Percentiles rank a stretch among this genome's conserved stretches.
These are phyloP conservation scores for Phytophthora sp. DNA, from an alignment of 352 stramenopile species.

Conservation along the genomic window DNA sequence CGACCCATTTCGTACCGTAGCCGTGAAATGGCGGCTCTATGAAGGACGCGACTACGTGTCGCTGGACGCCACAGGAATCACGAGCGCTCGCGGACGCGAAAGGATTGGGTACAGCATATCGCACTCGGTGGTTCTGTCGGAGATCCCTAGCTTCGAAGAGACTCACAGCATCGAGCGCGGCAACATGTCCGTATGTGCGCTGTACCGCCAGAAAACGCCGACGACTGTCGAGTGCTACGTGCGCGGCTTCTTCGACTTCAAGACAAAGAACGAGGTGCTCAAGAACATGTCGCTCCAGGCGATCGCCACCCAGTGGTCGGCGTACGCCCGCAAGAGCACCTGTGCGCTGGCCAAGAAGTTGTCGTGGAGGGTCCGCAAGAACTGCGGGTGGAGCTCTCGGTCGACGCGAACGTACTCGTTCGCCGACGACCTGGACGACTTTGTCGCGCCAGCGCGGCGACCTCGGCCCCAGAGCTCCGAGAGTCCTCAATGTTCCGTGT, in stretches of 20 bases:
- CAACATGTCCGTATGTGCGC: conserved; percentile 49
- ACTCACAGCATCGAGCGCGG: conserved; percentile 43
- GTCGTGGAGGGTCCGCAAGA: conserved; percentile 37
- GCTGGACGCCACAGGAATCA: conserved; percentile 44
- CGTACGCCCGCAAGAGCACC: conserved; percentile 35
- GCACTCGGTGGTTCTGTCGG: conserved; percentile 45
- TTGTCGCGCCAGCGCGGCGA: conserved; percentile 16
- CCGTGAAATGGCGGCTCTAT: conserved; percentile 48
- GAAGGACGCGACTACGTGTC: conserved; percentile 41
- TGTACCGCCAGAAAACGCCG: conserved; percentile 42
- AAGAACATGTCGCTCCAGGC: conserved; percentile 38
- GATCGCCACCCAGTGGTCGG: conserved; percentile 38
- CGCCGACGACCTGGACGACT: conserved; percentile 36
- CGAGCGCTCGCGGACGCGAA: conserved; percentile 21
- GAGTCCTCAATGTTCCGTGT: conserved; percentile 24
- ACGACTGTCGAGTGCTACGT: conserved; percentile 55
- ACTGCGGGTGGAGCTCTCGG: conserved; percentile 32
- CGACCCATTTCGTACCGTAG: conserved; percentile 57
- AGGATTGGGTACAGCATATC: conserved; percentile 50
- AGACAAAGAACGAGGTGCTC: conserved; percentile 32
- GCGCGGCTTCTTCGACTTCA: conserved; percentile 47
- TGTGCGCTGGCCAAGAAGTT: conserved; percentile 50
- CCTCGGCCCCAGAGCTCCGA: conserved; percentile 1
- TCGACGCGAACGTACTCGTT: conserved; percentile 40
- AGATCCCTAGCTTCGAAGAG: conserved; percentile 36